Conservation (phyloP, 768 basidiomycete species). For the Leccinum obscurum region DNA sequence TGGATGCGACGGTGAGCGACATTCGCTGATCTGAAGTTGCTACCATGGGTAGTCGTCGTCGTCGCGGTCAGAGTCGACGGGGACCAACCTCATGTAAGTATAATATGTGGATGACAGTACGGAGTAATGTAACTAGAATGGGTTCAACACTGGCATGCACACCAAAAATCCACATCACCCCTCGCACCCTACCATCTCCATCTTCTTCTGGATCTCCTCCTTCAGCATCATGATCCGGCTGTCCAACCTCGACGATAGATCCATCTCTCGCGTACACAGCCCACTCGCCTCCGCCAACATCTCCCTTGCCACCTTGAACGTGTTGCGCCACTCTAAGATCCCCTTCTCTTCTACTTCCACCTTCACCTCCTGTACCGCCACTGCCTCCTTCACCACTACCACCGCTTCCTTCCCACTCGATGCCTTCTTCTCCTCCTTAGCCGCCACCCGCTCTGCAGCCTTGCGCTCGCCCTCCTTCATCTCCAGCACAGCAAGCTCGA, state of each 20-base stretch:
- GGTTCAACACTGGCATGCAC: not conserved
- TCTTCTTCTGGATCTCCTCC: conserved; percentile 69
- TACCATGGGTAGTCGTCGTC: conserved; percentile 4
- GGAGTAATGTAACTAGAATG: conserved; percentile 5
- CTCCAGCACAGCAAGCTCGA: conserved; percentile 72
- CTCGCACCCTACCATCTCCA: conserved; percentile 41
- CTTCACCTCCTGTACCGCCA: not conserved
- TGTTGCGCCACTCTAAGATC: conserved; percentile 44
- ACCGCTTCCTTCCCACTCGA: not conserved
- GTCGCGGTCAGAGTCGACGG: conserved; percentile 6
- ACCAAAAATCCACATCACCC: conserved; percentile 5
- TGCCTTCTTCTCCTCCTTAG: not conserved
- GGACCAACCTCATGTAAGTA: conserved; percentile 8
- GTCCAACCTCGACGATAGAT: conserved; percentile 68
- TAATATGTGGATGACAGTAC: conserved; percentile 10
- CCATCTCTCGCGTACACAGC: conserved; percentile 50
- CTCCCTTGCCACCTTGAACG: conserved; percentile 46
- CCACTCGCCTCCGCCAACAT: conserved; percentile 54
- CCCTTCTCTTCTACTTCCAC: conserved; percentile 1
- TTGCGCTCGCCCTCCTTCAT: conserved; percentile 56
- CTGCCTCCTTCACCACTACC: not conserved
- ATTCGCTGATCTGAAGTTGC: conserved; percentile 59
- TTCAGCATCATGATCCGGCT: conserved; percentile 66
- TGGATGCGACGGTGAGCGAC: conserved; percentile 49
- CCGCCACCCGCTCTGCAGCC: conserved; percentile 34